Percentiles rank a stretch among this genome's conserved stretches.
phyloP scores from a whole-genome alignment of 345 rosid species.

The Eucalyptus virginea region DNA sequence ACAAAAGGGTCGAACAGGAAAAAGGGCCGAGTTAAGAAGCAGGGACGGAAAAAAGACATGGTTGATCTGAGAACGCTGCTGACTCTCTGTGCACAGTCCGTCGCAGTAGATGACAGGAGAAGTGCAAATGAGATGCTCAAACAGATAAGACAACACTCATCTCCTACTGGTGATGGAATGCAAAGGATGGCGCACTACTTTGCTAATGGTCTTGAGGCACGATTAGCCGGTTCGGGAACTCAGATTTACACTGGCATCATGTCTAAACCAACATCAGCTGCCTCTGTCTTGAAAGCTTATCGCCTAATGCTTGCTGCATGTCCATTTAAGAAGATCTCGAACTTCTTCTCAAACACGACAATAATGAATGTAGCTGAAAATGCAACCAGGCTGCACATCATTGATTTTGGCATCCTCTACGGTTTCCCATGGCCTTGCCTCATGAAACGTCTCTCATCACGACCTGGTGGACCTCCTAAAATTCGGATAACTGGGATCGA shows the following conservation, averaged over 20 bases:
- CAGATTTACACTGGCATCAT: constrained; percentile 13
- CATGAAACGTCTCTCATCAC: constrained; percentile 31
- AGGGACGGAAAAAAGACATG: constrained; percentile 15
- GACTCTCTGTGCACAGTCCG: constrained; percentile 50
- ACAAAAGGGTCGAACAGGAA: constrained; percentile 12
- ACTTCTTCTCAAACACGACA: constrained; percentile 36
- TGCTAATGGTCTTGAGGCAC: constrained; percentile 37
- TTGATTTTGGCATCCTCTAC: constrained; percentile 48
- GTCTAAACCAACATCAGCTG: constrained; percentile 25
- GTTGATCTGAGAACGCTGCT: constrained; percentile 48
- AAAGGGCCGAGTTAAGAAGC: constrained; percentile 27
- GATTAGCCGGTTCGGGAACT: constrained; percentile 42
- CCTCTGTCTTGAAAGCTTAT: constrained; percentile 43
- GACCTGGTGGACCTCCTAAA: constrained; percentile 39
- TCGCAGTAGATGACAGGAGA: constrained; percentile 22
- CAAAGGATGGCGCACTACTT: constrained; percentile 34
- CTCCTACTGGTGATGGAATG: constrained; percentile 29
- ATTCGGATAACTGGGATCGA: constrained; percentile 50
- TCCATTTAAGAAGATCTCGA: constrained; percentile 36
- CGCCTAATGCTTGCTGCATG: constrained; percentile 32
- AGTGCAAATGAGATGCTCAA: constrained; percentile 21
- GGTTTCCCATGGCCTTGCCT: constrained; percentile 67
- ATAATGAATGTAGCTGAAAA: constrained; percentile 33
- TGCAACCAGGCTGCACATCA: constrained; percentile 31
- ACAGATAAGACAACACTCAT: constrained; percentile 38